A percentile compares a stretch with the other conserved stretches of the same genome.
Conservation (phyloP, 345 rosid species). For the Tarenaya hassleriana region DNA sequence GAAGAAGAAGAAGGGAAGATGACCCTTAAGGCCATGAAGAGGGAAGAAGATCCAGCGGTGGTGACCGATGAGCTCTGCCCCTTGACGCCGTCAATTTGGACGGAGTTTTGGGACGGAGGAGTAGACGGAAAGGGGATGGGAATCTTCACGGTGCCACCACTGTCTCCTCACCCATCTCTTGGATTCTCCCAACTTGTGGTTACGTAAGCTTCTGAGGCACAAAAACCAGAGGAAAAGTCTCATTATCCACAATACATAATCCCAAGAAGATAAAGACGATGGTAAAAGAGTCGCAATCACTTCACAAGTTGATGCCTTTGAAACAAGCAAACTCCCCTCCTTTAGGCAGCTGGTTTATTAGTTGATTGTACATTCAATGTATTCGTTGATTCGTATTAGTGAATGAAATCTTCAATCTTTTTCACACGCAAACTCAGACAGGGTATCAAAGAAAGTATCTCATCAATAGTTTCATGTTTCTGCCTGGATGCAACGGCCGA, state of each 20-base stretch:
- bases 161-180: slow-evolving; percentile 50
- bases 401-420: no score
- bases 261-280: slow-evolving; percentile 1
- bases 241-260: slow-evolving; percentile 1
- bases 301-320: not conserved
- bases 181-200: slow-evolving; percentile 38
- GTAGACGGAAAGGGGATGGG: slow-evolving; percentile 49
- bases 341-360: not conserved
- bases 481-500: no score
- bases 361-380: not conserved
- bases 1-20: slow-evolving; percentile 1
- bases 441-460: no score
- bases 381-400: no score
- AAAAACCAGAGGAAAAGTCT: not conserved
- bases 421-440: no score
- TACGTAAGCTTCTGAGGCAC: slow-evolving; percentile 18
- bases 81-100: slow-evolving; percentile 88
- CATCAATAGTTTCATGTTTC: no score
- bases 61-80: slow-evolving; percentile 30
- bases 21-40: slow-evolving; percentile 23
- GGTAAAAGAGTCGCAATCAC: not conserved
- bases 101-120: slow-evolving; percentile 57
- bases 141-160: slow-evolving; percentile 60
- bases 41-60: slow-evolving; percentile 13
- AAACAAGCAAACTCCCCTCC: not conserved